phyloP scores from a whole-genome alignment of 495 filamentous ascomycete species.

The Astrocystis sublimbata region DNA sequence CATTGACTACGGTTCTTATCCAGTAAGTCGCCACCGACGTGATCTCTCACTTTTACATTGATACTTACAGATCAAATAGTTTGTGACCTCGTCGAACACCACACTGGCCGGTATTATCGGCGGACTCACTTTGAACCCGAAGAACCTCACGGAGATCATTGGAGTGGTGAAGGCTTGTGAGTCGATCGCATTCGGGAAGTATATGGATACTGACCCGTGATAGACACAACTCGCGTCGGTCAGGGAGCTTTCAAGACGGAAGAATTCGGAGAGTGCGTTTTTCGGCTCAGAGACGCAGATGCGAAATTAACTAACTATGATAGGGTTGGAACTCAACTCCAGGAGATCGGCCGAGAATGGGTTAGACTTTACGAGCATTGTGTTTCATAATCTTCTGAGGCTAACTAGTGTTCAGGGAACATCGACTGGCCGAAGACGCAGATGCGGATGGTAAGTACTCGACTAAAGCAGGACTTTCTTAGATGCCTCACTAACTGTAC shows the following conservation, averaged over 20 bases:
- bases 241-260: conserved; percentile 86
- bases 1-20: conserved; percentile 33
- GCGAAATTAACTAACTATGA: neutral
- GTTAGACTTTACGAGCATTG: conserved; percentile 9
- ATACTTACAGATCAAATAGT: too few species aligned
- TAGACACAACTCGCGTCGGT: conserved; percentile 66
- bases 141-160: conserved; percentile 58
- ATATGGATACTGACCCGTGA: neutral
- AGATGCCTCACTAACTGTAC: neutral
- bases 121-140: conserved; percentile 60
- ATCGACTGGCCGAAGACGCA: conserved; percentile 76
- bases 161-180: conserved; percentile 81
- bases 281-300: neutral
- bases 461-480: neutral
- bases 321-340: conserved; percentile 38
- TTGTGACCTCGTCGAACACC: conserved; percentile 76
- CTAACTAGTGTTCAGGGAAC: conserved; percentile 58
- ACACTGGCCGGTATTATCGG: conserved; percentile 74
- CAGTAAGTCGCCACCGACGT: too few species aligned
- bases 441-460: conserved; percentile 69
- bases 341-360: conserved; percentile 41
- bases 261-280: conserved; percentile 55
- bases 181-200: neutral
- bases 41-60: too few species aligned
- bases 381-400: neutral